Percentiles rank a stretch among this genome's conserved stretches.
Conservation (phyloP, 768 basidiomycete species). For the Steccherinum ochraceum region DNA sequence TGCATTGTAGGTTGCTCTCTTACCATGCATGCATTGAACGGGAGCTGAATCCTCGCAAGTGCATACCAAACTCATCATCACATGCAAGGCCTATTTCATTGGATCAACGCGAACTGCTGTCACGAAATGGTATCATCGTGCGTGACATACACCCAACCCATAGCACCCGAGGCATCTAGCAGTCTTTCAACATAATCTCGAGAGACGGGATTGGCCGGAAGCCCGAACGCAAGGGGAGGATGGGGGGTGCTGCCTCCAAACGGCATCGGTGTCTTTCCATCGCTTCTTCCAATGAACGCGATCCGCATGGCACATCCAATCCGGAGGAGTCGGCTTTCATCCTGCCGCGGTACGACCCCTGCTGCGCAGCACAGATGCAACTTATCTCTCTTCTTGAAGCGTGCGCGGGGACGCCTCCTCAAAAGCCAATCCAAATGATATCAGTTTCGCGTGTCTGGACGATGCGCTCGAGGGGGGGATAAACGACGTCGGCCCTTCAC, state of each 20-base stretch:
- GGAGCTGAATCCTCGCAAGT: not conserved
- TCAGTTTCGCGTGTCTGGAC: not conserved
- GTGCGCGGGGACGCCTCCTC: not conserved
- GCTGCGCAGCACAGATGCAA: conserved; percentile 7
- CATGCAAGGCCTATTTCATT: not conserved
- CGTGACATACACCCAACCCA: not conserved
- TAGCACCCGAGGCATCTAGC: too few relatives aligned
- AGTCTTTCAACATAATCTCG: too few relatives aligned
- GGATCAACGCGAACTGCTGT: not conserved
- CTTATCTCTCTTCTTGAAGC: too few relatives aligned
- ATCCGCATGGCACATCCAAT: conserved; percentile 10
- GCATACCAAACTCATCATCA: too few relatives aligned
- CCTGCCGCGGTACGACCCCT: conserved; percentile 9
- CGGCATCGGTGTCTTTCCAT: conserved; percentile 4
- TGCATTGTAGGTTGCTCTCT: not conserved
- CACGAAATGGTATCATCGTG: not conserved
- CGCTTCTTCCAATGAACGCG: not conserved
- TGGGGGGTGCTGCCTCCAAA: not conserved
- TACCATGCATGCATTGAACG: not conserved
- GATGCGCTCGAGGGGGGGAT: not conserved
- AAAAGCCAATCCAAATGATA: not conserved
- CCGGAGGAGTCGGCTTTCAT: conserved; percentile 8
- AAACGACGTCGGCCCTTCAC: too few relatives aligned
- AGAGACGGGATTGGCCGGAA: not conserved
- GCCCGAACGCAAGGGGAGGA: not conserved